Evolutionary conservation across 129 eudicot species (phyloP), one percentile per base, ranked within the genome.

Genomic region (Escallonia herrerae): DNA sequence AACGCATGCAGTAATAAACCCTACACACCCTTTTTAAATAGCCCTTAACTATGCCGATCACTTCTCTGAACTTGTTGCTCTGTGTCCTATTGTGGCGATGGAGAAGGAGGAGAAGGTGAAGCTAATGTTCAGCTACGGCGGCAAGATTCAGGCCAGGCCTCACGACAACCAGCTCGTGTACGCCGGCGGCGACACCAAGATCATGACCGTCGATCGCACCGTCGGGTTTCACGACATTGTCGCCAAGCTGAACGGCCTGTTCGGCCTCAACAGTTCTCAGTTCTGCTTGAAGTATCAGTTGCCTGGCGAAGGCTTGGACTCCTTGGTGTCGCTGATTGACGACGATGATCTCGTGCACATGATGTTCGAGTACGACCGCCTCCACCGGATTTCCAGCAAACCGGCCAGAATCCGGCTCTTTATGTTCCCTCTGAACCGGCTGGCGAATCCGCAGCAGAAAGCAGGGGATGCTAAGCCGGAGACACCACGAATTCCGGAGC

Each of bases 41-140:
- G 7, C 5, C 49, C 6, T n/a, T 22, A 22, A 22, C 33, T 22
- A 22, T 22, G 1, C 33, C 33, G 33, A 22, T 22, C 33, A 22
- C 0, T 22, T 22, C 33, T 22, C 33, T 22, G 33, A 22, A 22
- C 33, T 22, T 22, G 33, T 1, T 22, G 33, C 33, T 22, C 33
- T 22, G 33, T 22, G 33, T 22, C 33, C 33, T 22, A 51, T 53
- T 5, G 13, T 38, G 11, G 54, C 33, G 61, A 76, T 68, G 80
- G 68, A 70, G 62, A 75, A 55, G 60, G 58, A 69, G 10, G 43
- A 72, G 70, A 87, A 84, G 66, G 91, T 84, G 39, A 87, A 84
- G 58, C 56, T 87, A 40, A 83, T 87, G 80, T 72, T 81, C 79
- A 87, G 95, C 64, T 87, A 84, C 43, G 95, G 95, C 55, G 95